phyloP scores from a whole-genome alignment of 805 yeast species.

The Huiozyma sinensis region DNA sequence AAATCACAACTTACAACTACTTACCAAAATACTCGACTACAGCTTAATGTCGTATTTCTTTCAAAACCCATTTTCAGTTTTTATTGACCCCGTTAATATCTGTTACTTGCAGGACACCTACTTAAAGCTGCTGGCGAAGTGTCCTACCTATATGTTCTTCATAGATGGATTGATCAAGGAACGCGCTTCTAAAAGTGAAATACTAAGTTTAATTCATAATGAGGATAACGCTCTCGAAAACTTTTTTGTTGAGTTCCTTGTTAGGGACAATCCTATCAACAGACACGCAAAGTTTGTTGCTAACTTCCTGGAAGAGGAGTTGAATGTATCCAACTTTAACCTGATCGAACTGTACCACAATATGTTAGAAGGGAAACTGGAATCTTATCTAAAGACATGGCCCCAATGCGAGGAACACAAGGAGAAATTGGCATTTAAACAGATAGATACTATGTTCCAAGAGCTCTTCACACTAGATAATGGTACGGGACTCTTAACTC shows the following conservation, averaged over 20 bases:
- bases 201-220: conserved; percentile 17
- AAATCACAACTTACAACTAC: conserved; percentile 23
- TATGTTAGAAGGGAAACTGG: conserved; percentile 17
- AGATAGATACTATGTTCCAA: conserved; percentile 25
- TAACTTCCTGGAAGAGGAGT: conserved; percentile 15
- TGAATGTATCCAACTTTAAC: conserved; percentile 20
- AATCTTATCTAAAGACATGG: conserved; percentile 18
- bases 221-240: conserved; percentile 18
- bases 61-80: conserved; percentile 27
- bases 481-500: conserved; percentile 22
- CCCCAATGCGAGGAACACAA: conserved; percentile 14
- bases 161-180: conserved; percentile 23
- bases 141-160: conserved; percentile 28
- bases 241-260: conserved; percentile 26
- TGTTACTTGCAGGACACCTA: conserved; percentile 20
- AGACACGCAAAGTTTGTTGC: conserved; percentile 23
- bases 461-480: conserved; percentile 27
- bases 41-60: conserved; percentile 28
- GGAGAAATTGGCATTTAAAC: conserved; percentile 19
- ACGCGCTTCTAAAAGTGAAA: conserved; percentile 20
- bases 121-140: conserved; percentile 17
- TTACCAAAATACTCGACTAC: conserved; percentile 26
- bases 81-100: conserved; percentile 27
- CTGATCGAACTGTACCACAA: conserved; percentile 25
- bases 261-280: conserved; percentile 27